Percentiles rank a stretch among this genome's conserved stretches.
Evolutionary conservation across 768 basidiomycete genomes (phyloP).

Genomic region (Mycena rosella): DNA sequence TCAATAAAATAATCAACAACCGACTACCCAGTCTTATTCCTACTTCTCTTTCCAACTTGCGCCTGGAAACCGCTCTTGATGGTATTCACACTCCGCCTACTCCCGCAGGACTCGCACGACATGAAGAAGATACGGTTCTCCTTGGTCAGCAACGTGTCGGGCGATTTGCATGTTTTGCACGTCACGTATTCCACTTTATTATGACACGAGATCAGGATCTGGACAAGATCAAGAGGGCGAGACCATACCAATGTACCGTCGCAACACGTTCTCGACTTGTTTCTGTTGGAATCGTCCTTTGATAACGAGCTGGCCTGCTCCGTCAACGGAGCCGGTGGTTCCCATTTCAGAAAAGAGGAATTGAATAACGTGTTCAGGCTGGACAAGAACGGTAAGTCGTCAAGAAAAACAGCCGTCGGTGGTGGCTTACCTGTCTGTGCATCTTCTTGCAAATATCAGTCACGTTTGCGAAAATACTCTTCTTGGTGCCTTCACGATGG

Average conservation of each 20-base stretch:
- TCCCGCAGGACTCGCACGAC: constrained; percentile 92
- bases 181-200: constrained; percentile 94
- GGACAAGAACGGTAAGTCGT: constrained; percentile 30
- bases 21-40: constrained; percentile 77
- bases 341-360: constrained; percentile 99
- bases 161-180: constrained; percentile 99
- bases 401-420: neutral
- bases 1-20: constrained; percentile 5
- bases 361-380: constrained; percentile 97
- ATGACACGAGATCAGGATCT: neutral
- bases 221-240: neutral
- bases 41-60: constrained; percentile 90
- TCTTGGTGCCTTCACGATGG: constrained; percentile 96
- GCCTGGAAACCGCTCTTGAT: constrained; percentile 99
- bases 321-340: constrained; percentile 96
- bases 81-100: constrained; percentile 90
- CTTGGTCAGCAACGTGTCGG: constrained; percentile 95
- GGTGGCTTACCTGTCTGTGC: constrained; percentile 79
- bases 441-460: constrained; percentile 98
- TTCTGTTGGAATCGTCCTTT: constrained; percentile 99
- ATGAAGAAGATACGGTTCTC: constrained; percentile 99
- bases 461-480: constrained; percentile 96
- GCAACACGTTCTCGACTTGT: constrained; percentile 96
- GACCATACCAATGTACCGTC: constrained; percentile 92
- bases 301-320: constrained; percentile 92